Percentiles rank a stretch among this genome's conserved stretches.
These are phyloP conservation scores for Candida anglica DNA, from an alignment of 805 yeast genomes.

Conservation along the genomic window DNA sequence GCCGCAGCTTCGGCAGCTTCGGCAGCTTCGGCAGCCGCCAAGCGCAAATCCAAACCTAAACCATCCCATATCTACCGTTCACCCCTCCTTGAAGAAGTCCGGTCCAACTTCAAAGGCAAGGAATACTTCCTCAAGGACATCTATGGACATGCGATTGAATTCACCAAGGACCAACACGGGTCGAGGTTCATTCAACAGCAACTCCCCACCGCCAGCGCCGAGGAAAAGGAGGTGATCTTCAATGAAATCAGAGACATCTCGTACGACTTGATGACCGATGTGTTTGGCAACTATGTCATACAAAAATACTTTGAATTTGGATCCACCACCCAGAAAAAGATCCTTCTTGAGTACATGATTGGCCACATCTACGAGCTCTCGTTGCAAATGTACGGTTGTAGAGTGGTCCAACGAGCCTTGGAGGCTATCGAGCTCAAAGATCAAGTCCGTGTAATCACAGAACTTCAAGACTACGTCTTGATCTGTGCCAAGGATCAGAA, in stretches of 20 bases:
- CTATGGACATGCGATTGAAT: slow-evolving; percentile 84
- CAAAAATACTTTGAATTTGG: slow-evolving; percentile 92
- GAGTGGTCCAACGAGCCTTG: slow-evolving; percentile 93
- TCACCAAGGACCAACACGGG: slow-evolving; percentile 95
- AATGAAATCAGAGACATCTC: slow-evolving; percentile 76
- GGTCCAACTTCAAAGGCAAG: slow-evolving; percentile 58
- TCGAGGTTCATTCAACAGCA: slow-evolving; percentile 94
- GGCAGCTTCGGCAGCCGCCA: slow-evolving; percentile 4
- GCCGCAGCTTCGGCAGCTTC: not conserved
- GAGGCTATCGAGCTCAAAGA: slow-evolving; percentile 64
- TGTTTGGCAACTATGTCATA: slow-evolving; percentile 95
- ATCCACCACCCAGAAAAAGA: slow-evolving; percentile 59
- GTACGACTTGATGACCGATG: slow-evolving; percentile 86
- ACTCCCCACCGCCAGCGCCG: slow-evolving; percentile 59
- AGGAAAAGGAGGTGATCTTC: slow-evolving; percentile 74
- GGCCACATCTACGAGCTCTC: slow-evolving; percentile 75
- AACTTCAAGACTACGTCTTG: slow-evolving; percentile 64
- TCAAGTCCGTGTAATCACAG: slow-evolving; percentile 65
- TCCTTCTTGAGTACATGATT: slow-evolving; percentile 65
- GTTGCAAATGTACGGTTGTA: slow-evolving; percentile 95
- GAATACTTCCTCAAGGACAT: slow-evolving; percentile 66
- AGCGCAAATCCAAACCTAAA: slow-evolving; percentile 3
- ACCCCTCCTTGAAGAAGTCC: slow-evolving; percentile 80
- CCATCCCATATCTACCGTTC: slow-evolving; percentile 57
- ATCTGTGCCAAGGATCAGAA: slow-evolving; percentile 78